Conservation (phyloP, 371 early-diverging fungal species). For the Globomyces sp. region DNA sequence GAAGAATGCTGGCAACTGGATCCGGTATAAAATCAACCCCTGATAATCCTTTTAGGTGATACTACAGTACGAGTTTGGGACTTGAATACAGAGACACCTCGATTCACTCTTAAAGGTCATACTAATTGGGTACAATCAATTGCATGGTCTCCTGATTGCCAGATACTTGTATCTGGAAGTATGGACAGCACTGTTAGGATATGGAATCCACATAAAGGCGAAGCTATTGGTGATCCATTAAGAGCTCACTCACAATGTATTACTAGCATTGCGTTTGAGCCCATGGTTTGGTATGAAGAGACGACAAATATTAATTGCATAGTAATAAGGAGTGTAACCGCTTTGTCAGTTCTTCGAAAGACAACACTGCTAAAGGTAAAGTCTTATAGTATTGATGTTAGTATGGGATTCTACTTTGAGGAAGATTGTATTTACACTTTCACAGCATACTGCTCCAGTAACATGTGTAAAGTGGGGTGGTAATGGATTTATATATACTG, state of each 20-base stretch:
- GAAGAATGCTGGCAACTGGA: constrained; percentile 85
- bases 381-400: constrained; percentile 76
- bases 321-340: constrained; percentile 66
- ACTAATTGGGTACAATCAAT: constrained; percentile 92
- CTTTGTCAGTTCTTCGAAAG: constrained; percentile 91
- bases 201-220: constrained; percentile 87
- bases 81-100: constrained; percentile 89
- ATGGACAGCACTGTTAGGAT: constrained; percentile 92
- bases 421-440: constrained; percentile 71
- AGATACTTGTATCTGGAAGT: constrained; percentile 82
- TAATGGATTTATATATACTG: constrained; percentile 88
- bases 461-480: constrained; percentile 96
- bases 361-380: constrained; percentile 78
- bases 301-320: neutral
- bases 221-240: constrained; percentile 73
- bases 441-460: constrained; percentile 89
- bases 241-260: constrained; percentile 87
- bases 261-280: constrained; percentile 91
- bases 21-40: constrained; percentile 41
- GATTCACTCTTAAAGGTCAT: constrained; percentile 74
- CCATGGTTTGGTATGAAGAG: constrained; percentile 56
- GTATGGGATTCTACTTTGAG: constrained; percentile 54
- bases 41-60: constrained; percentile 54
- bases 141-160: constrained; percentile 85
- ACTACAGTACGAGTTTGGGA: constrained; percentile 97